These are phyloP conservation scores for Ustilago tritici DNA, from an alignment of 1,284 basidiomycete genomes.

Conservation along the genomic window DNA sequence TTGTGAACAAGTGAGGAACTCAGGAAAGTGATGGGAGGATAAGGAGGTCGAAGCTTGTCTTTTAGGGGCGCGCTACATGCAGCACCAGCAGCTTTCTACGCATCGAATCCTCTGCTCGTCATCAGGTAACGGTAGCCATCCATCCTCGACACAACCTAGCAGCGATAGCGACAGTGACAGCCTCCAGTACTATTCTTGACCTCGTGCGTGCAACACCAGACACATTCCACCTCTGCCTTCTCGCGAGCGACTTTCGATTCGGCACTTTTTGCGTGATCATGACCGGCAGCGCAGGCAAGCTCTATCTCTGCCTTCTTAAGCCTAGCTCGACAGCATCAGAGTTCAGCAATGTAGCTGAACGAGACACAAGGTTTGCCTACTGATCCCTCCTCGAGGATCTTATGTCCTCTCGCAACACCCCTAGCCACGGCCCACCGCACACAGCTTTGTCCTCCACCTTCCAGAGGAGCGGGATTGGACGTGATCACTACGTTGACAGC, in stretches of 20 bases:
- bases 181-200: background rate
- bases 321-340: background rate
- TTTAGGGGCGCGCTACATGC: constrained; percentile 6
- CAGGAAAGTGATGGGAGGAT: constrained; percentile 3
- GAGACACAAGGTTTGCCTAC: background rate
- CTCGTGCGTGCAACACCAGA: no score
- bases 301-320: background rate
- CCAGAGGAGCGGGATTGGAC: no score
- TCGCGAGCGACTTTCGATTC: background rate
- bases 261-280: background rate
- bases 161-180: background rate
- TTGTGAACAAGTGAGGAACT: background rate
- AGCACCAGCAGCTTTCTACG: background rate
- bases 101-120: background rate
- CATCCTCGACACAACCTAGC: background rate
- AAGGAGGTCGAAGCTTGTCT: background rate
- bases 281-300: background rate
- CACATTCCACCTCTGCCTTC: background rate
- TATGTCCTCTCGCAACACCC: background rate
- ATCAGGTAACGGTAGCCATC: background rate
- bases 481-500: background rate
- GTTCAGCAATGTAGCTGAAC: background rate
- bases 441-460: background rate
- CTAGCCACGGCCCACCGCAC: background rate
- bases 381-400: background rate